Base-by-base conservation (phyloP, 2,329 filamentous ascomycete genomes). In the Colletotrichum nymphaeae region DNA sequence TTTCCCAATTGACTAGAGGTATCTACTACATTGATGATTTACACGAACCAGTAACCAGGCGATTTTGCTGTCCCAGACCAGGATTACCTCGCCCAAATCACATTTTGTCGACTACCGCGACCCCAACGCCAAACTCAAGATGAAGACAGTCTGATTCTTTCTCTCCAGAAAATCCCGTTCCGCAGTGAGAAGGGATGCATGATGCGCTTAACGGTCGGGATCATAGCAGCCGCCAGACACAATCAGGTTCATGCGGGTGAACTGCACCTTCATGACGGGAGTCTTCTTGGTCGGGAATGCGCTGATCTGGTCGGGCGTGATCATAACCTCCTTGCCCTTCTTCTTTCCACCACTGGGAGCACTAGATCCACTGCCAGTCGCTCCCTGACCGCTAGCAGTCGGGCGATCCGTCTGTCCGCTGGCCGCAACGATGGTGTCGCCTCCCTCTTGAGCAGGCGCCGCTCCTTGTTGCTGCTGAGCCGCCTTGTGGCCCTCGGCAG, bases 271-370 rank as follows among this genome's bases (percentile, higher is more conserved):
- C 83, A 97, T 94, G 12, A 98, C 94, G 0, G 96, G 95, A 19
- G 93, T 96, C 85, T 97, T 98, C 89, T 99, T 99, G 4, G 97
- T 98, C 0, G 95, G 92, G 80, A 98, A 98, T 1, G 94, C 95
- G 76, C 92, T 95, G 84, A 99, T 97, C 84, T 98, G 97, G 80
- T 99, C 97, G 0, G 95, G 93, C 0, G 93, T 95, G 57, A 98
- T 93, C 78, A 94, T 94, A 4, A 95, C 94, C 78, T 98, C 96
- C 82, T 98, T 98, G 69, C 90, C 91, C 82, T 94, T 94, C 86
- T 97, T 97, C 88, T 92, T 92, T 4, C 82, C 75, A 26, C 77
- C 74, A 26, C 75, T 72, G 2, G 78, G 73, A 5, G 80, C 79
- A 22, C 78, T 76, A 58, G 77, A 78, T 63, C 78, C 82, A 6